Conservation (phyloP, 331 rosid genomes). For the Quercus tomentella region DNA sequence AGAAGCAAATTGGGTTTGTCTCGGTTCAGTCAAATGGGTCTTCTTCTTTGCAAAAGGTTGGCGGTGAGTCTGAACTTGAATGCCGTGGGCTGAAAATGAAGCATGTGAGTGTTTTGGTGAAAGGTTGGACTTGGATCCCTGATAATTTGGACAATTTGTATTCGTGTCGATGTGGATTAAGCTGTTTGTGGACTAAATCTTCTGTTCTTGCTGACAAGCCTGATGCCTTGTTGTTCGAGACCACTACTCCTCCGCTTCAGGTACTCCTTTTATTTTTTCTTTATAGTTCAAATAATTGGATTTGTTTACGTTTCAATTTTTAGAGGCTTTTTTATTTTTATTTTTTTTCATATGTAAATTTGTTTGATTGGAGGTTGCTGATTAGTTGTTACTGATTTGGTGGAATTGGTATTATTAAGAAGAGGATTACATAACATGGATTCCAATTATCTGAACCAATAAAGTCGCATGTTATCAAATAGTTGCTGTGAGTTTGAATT, state of each 20-base stretch:
- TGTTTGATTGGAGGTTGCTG: not conserved
- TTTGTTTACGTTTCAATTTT: not conserved
- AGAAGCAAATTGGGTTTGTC: slow-evolving; percentile 25
- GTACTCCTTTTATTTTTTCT: slow-evolving; percentile 23
- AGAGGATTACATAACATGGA: not conserved
- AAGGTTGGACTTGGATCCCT: slow-evolving; percentile 99
- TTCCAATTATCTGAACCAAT: too few relatives aligned
- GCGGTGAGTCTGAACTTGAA: slow-evolving; percentile 24
- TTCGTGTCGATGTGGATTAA: slow-evolving; percentile 79
- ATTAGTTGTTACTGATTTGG: not conserved
- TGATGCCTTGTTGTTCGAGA: slow-evolving; percentile 79
- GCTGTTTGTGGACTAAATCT: slow-evolving; percentile 95
- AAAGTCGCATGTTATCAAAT: too few relatives aligned
- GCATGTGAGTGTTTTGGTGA: slow-evolving; percentile 75
- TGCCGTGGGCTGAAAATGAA: slow-evolving; percentile 44
- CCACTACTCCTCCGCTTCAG: slow-evolving; percentile 82
- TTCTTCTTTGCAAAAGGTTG: slow-evolving; percentile 55
- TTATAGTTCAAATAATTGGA: not conserved
- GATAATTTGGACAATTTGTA: slow-evolving; percentile 92
- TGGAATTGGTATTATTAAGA: not conserved
- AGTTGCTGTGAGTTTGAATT: too few relatives aligned
- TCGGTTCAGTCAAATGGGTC: slow-evolving; percentile 31
- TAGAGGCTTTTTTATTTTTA: not conserved
- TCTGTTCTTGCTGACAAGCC: slow-evolving; percentile 92
- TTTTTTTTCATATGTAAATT: not conserved